A percentile compares a stretch with the other conserved stretches of the same genome.
phyloP scores from a whole-genome alignment of 352 stramenopile genomes.

The Phytophthora rubi region DNA sequence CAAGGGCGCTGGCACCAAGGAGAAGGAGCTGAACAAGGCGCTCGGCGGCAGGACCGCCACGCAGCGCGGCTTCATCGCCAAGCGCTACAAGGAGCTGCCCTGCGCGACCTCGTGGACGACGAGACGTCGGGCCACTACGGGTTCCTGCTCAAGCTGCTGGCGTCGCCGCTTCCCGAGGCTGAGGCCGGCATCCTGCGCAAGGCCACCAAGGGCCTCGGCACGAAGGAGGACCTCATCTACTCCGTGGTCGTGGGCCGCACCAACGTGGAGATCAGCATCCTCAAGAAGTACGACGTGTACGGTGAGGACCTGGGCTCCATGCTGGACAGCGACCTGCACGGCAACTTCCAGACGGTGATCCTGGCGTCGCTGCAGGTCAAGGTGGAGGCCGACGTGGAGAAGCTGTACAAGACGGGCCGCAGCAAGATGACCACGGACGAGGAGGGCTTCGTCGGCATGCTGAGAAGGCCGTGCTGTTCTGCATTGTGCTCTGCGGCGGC shows the following conservation, averaged over 20 bases:
- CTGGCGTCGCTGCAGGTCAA: conserved; percentile 73
- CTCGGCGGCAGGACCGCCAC: conserved; percentile 69
- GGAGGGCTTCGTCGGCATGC: conserved; percentile 62
- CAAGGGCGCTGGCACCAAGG: conserved; percentile 70
- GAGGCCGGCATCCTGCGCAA: conserved; percentile 68
- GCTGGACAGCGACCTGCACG: conserved; percentile 68
- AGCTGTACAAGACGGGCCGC: conserved; percentile 77
- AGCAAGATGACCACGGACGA: conserved; percentile 78
- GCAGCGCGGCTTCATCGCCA: conserved; percentile 66
- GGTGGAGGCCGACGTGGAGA: conserved; percentile 65
- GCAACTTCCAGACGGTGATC: conserved; percentile 80
- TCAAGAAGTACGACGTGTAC: conserved; percentile 82
- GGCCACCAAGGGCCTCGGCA: conserved; percentile 72
- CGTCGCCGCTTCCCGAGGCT: conserved; percentile 62
- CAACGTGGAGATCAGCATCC: conserved; percentile 77
- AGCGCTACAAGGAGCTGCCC: conserved; percentile 76
- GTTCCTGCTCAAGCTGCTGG: conserved; percentile 68
- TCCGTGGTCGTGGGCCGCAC: conserved; percentile 66
- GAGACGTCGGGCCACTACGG: conserved; percentile 71
- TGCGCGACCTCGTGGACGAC: conserved; percentile 66
- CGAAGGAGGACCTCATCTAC: conserved; percentile 73
- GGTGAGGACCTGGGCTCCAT: conserved; percentile 64
- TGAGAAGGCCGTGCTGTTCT: conserved; percentile 71
- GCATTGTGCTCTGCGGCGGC: too few relatives aligned
- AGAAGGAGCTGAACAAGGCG: conserved; percentile 61